These are phyloP conservation scores for Aureobasidium sp. DNA, from an alignment of 2,329 filamentous ascomycete genomes.

Conservation along the genomic window DNA sequence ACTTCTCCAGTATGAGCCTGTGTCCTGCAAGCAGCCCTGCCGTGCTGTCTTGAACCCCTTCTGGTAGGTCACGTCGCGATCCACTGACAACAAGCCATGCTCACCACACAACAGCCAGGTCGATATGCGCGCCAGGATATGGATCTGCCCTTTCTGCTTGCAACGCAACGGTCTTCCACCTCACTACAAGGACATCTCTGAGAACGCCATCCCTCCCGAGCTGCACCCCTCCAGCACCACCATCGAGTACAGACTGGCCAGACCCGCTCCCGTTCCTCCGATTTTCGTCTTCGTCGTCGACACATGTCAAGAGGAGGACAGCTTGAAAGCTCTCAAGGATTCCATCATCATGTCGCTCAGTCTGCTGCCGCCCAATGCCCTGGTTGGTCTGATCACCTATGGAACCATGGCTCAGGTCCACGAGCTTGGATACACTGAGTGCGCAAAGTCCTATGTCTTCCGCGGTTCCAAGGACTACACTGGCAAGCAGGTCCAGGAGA, in stretches of 20 bases:
- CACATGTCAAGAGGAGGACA: conserved; percentile 83
- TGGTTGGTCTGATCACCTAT: conserved; percentile 78
- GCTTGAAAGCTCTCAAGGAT: conserved; percentile 74
- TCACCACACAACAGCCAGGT: conserved; percentile 56
- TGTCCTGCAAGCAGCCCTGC: conserved; percentile 93
- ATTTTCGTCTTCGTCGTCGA: conserved; percentile 86
- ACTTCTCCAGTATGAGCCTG: conserved; percentile 88
- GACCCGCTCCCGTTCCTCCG: conserved; percentile 75
- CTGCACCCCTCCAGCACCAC: conserved; percentile 76
- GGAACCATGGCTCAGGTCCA: conserved; percentile 98
- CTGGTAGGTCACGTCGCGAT: conserved; percentile 55
- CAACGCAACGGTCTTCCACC: conserved; percentile 75
- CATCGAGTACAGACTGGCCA: conserved; percentile 78
- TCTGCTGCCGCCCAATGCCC: conserved; percentile 70
- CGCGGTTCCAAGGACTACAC: conserved; percentile 94
- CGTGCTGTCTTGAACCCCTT: conserved; percentile 94
- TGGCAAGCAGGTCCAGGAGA: conserved; percentile 99
- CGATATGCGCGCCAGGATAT: conserved; percentile 73
- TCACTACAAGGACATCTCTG: conserved; percentile 85
- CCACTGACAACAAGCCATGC: conserved; percentile 13
- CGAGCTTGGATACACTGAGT: conserved; percentile 95
- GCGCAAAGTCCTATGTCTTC: conserved; percentile 98
- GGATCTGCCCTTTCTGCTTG: conserved; percentile 85
- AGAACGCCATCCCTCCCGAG: conserved; percentile 75
- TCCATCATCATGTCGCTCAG: conserved; percentile 81